Conservation (phyloP, 1,284 basidiomycete genomes). For the Cutaneotrichosporon cyanovorans region DNA sequence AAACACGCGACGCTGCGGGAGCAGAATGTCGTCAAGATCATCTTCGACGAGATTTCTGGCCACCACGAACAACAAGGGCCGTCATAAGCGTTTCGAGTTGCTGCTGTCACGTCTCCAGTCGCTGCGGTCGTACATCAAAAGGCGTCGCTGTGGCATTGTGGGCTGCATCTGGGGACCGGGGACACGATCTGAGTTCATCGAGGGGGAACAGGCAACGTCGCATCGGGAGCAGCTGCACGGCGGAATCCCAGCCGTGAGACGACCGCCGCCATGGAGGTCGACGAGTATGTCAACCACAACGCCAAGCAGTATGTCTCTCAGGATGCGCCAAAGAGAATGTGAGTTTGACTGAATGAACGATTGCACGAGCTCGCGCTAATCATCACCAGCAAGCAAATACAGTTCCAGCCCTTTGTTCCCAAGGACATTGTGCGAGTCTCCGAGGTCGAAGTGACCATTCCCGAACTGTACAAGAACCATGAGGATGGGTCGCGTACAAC, state of each 20-base stretch:
- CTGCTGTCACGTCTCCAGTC: no score
- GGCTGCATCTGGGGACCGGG: no score
- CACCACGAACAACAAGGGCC: not conserved
- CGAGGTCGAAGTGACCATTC: constrained; percentile 87
- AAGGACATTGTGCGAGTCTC: constrained; percentile 90
- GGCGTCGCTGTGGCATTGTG: no score
- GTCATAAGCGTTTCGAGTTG: no score
- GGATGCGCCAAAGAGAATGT: constrained; percentile 88
- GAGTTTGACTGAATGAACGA: constrained; percentile 33
- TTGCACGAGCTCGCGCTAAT: constrained; percentile 1
- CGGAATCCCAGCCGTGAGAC: no score
- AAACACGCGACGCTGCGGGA: no score
- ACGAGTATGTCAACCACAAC: constrained; percentile 29
- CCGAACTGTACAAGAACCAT: constrained; percentile 69
- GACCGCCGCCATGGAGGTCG: constrained; percentile 10
- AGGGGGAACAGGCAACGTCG: no score
- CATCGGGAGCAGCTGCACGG: no score
- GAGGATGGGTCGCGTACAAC: constrained; percentile 53
- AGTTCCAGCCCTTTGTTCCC: constrained; percentile 83
- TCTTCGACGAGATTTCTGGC: not conserved
- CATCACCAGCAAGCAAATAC: constrained; percentile 70
- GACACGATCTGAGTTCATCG: no score
- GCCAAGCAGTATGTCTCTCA: constrained; percentile 75
- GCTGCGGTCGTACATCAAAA: no score
- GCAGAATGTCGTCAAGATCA: no score